Evolutionary conservation across 768 basidiomycete genomes (phyloP), one percentile per base, ranked within the genome.

Genomic region (Asterophora lycoperdoides): DNA sequence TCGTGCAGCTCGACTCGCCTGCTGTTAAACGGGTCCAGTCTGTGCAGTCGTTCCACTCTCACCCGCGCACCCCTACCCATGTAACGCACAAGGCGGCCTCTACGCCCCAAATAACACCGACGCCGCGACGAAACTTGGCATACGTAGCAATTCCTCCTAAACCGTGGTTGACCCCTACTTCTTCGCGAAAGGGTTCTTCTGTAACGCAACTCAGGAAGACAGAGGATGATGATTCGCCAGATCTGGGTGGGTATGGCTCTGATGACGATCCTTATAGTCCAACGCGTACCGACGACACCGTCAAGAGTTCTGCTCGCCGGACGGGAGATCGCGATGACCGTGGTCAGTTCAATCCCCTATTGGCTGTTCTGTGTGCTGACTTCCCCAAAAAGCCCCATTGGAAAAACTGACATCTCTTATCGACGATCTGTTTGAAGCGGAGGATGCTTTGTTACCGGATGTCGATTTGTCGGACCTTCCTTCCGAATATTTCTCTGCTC

Each of bases 371-470:
- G 23, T 4, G 38, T 11, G 29, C 33, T 44, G 23, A 44, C 32
- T 8, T 26, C 20, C 46, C 19, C 44, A 18, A 44, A 45, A 40
- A 85, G 86, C 67, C 1, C 85, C 87, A 0, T 64, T 88, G 4
- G 86, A 93, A 59, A 94, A 89, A 63, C 73, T 98, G 8, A 73
- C 71, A 0, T 80, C 81, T 2, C 68, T 91, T 14, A 70, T 95
- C 1, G 89, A 93, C 54, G 92, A 95, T 46, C 77, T 96, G 13
- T 88, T 95, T 48, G 84, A 88, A 53, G 83, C 87, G 0, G 84
- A 89, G 56, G 93, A 93, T 60, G 63, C 75, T 0, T 68, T 91
- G 13, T 76, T 84, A 2, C 68, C 80, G 0, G 84, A 86, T 41
- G 64, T 70, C 2, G 73, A 76, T 33, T 51, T 68, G n/a, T 51